A percentile compares a stretch with the other conserved stretches of the same genome.
phyloP scores from a whole-genome alignment of 2,329 filamentous ascomycete genomes.

The Trichophyton equinum region DNA sequence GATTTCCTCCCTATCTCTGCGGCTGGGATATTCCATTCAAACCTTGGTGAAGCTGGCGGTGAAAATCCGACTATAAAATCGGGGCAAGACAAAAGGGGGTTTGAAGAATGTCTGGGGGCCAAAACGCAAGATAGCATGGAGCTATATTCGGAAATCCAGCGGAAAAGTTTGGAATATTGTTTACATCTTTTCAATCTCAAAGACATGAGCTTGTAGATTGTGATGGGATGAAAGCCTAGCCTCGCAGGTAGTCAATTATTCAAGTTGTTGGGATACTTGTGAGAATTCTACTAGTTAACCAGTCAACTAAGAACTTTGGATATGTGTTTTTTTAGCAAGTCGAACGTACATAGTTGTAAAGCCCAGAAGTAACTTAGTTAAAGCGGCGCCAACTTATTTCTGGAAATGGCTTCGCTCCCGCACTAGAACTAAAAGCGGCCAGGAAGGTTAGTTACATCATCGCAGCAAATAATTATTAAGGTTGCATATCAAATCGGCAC shows the following conservation, averaged over 20 bases:
- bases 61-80: not conserved
- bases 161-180: not conserved
- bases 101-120: not conserved
- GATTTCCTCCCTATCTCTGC: slow-evolving; percentile 44
- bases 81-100: not conserved
- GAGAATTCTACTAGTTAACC: too few species aligned
- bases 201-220: not conserved
- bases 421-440: not conserved
- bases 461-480: too few species aligned
- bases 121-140: not conserved
- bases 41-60: slow-evolving; percentile 18
- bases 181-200: not conserved
- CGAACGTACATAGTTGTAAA: not conserved
- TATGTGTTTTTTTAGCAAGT: too few species aligned
- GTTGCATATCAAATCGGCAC: not conserved
- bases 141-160: not conserved
- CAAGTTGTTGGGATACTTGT: not conserved
- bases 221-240: not conserved
- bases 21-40: slow-evolving; percentile 41
- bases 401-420: not conserved
- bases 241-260: not conserved
- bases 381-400: not conserved
- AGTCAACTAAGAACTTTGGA: too few species aligned
- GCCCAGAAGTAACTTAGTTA: not conserved
- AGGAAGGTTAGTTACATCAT: not conserved